Base-by-base conservation (phyloP, 2,329 filamentous ascomycete species). In the Penicillium sp. region DNA sequence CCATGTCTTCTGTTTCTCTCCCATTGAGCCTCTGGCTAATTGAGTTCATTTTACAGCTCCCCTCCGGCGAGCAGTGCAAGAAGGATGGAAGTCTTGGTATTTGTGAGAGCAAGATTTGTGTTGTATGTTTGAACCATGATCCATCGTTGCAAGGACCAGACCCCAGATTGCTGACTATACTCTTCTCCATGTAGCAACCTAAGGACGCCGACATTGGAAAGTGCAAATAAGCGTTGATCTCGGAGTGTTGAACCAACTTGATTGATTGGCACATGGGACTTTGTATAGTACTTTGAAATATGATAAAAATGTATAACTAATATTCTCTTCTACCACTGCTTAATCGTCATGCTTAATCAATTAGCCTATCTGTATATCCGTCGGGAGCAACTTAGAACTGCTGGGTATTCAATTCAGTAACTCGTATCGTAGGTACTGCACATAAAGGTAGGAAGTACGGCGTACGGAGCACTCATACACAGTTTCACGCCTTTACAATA, bases 61-160 rank as follows among this genome's bases (percentile, higher is more conserved):
- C 41, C 13, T 33, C 47, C 8, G 47, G 47, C 11, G 40, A 29
- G 28, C 14, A 35, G 12, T 50, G 47, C 47, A 50, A 50, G 47
- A 44, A 50, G 22, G 47, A 50, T 29, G 47, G 47, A 39, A 45
- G 41, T 35, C 35, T 50, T 41, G 47, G 47, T 7, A 50, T 35
- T 19, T 50, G 47, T 16, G 19, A 44, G 19, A 45, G 40, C 11
- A 44, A 44, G n/a, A 27, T 50, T 18, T 50, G 47, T 12, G 28
- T 45, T 29, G 47, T 50, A 50, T 30, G 36, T n/a, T n/a, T n/a
- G n/a, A n/a, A n/a, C n/a, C n/a, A n/a, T n/a, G n/a, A n/a, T n/a
- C n/a, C n/a, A n/a, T n/a, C n/a, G n/a, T n/a, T n/a, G n/a, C n/a
- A n/a, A n/a, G n/a, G n/a, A n/a, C n/a, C n/a, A n/a, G n/a, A n/a